Evolutionary conservation across 2,329 filamentous ascomycete species (phyloP).

Genomic region (Exophiala mesophila): DNA sequence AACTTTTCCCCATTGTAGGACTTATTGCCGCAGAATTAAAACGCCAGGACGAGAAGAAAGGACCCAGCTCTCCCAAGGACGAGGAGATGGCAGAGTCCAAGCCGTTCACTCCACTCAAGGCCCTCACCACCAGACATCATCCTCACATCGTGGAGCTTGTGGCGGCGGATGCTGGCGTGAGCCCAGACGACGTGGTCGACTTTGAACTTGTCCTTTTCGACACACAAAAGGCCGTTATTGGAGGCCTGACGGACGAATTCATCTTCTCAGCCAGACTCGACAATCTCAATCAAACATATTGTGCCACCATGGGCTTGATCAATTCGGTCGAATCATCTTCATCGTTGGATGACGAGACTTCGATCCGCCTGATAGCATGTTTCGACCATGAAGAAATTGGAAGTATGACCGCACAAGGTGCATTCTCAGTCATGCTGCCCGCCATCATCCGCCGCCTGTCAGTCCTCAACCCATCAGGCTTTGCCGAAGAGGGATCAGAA

Average conservation of each 20-base stretch:
- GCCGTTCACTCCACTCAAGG: conserved; percentile 68
- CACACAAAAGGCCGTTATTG: conserved; percentile 83
- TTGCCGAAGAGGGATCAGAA: conserved; percentile 50
- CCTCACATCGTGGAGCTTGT: conserved; percentile 80
- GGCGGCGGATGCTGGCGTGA: conserved; percentile 69
- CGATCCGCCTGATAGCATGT: conserved; percentile 85
- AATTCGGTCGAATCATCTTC: conserved; percentile 62
- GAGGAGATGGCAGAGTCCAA: conserved; percentile 41
- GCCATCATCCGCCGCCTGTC: conserved; percentile 81
- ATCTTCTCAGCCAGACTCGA: conserved; percentile 94
- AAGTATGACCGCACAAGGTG: conserved; percentile 85
- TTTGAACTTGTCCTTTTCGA: conserved; percentile 98
- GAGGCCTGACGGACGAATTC: conserved; percentile 87
- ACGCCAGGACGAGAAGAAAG: conserved; percentile 49
- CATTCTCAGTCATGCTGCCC: conserved; percentile 85
- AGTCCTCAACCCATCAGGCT: conserved; percentile 61
- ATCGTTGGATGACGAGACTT: conserved; percentile 68
- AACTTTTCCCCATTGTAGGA: conserved; percentile 89
- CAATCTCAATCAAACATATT: conserved; percentile 96
- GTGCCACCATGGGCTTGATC: conserved; percentile 79
- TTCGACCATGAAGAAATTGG: conserved; percentile 99
- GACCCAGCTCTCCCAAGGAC: conserved; percentile 34
- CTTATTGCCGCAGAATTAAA: conserved; percentile 85
- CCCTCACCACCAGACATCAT: conserved; percentile 78
- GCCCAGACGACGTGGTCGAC: conserved; percentile 70